Conservation (phyloP, 495 filamentous ascomycete species). For the Penicillium goetzii region DNA sequence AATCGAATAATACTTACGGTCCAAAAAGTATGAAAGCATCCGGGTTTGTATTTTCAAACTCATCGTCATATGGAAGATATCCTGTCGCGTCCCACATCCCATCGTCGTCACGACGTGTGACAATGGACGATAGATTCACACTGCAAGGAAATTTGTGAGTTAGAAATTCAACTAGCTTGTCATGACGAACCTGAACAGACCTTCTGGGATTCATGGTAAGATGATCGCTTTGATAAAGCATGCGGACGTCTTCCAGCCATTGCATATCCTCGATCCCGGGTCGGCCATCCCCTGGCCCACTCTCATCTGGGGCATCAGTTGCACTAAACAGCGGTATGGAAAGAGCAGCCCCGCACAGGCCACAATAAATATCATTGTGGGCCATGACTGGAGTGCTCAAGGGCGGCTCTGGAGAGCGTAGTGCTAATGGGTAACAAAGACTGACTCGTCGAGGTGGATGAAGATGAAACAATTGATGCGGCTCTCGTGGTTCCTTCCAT, state of each 20-base stretch:
- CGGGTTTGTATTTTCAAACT: background rate
- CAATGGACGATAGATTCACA: background rate
- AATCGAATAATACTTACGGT: background rate
- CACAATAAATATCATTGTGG: background rate
- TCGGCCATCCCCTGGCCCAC: background rate
- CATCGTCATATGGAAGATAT: background rate
- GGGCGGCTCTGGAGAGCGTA: background rate
- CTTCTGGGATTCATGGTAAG: background rate
- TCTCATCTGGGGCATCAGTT: background rate
- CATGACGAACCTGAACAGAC: background rate
- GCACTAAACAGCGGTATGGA: background rate
- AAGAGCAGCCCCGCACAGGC: background rate
- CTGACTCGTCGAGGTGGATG: background rate
- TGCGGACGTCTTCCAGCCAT: background rate
- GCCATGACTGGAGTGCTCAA: background rate
- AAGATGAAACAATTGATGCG: background rate
- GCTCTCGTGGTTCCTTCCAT: background rate
- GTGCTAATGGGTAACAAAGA: background rate
- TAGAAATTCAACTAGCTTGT: background rate
- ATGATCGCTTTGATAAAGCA: background rate
- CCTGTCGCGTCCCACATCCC: background rate
- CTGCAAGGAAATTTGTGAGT: background rate
- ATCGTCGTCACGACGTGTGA: background rate
- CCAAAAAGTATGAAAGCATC: background rate
- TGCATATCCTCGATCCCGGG: background rate